Conservation (phyloP, 75 land plant species). For the Picea sitchensis region DNA sequence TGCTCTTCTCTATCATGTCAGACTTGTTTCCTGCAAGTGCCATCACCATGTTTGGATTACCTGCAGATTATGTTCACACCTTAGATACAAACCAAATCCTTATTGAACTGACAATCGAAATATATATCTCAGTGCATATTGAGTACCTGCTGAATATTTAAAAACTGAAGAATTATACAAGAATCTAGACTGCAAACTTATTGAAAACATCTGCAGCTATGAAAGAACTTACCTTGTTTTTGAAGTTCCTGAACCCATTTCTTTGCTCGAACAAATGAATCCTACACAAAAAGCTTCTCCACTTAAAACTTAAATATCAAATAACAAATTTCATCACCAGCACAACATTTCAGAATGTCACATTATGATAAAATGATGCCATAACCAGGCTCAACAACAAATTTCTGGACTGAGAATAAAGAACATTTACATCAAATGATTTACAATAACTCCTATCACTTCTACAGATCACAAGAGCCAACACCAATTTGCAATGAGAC, state of each 20-base stretch:
- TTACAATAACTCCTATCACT: no score
- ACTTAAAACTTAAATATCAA: no score
- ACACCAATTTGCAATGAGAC: no score
- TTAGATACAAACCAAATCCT: background rate
- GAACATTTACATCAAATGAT: no score
- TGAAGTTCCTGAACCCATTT: constrained; percentile 80
- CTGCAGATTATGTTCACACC: constrained; percentile 6
- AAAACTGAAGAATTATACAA: background rate
- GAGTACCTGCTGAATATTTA: background rate
- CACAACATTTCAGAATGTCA: no score
- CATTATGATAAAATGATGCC: no score
- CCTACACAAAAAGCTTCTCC: constrained; percentile 26
- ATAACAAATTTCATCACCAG: no score
- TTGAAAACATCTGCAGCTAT: background rate
- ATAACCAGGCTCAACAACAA: no score
- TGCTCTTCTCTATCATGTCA: constrained; percentile 38
- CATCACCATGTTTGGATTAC: constrained; percentile 46
- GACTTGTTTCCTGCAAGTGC: constrained; percentile 58
- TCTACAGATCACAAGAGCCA: no score
- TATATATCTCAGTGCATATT: no score
- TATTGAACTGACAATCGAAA: background rate
- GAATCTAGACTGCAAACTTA: background rate
- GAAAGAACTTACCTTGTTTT: constrained; percentile 36
- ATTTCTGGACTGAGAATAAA: no score
- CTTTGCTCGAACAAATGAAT: constrained; percentile 64